These are phyloP conservation scores for Ascochyta pisi DNA, from an alignment of 2,329 filamentous ascomycete species.

Conservation along the genomic window DNA sequence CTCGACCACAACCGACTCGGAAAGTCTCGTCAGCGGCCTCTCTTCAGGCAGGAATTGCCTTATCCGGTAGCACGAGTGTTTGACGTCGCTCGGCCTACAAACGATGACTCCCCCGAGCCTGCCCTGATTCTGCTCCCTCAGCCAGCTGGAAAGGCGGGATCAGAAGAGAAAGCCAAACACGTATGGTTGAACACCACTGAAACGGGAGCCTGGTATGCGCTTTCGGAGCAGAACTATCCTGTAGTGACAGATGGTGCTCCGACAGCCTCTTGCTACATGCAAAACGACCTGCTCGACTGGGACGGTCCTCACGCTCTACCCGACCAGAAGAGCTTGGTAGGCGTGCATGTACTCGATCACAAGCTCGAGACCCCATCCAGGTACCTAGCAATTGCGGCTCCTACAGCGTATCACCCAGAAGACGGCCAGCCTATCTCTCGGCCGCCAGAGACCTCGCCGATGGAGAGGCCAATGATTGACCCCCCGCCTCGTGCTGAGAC, in stretches of 20 bases:
- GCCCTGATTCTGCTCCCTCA: slow-evolving; percentile 87
- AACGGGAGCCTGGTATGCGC: slow-evolving; percentile 89
- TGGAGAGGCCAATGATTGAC: slow-evolving; percentile 30
- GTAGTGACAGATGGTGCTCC: slow-evolving; percentile 76
- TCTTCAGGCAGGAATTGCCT: slow-evolving; percentile 66
- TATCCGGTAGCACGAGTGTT: slow-evolving; percentile 88
- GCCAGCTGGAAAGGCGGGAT: slow-evolving; percentile 68
- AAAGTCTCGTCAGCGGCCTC: slow-evolving; percentile 32
- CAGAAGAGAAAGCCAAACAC: slow-evolving; percentile 50
- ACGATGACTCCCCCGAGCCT: slow-evolving; percentile 70
- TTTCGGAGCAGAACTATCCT: slow-evolving; percentile 87
- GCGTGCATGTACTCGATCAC: slow-evolving; percentile 48
- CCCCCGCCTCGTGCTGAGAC: slow-evolving; percentile 24
- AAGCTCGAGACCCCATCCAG: slow-evolving; percentile 29
- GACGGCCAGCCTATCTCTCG: slow-evolving; percentile 30
- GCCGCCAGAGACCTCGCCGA: slow-evolving; percentile 30
- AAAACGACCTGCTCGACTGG: slow-evolving; percentile 35
- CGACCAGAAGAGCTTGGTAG: slow-evolving; percentile 47
- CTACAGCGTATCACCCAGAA: slow-evolving; percentile 30
- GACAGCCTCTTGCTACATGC: slow-evolving; percentile 63
- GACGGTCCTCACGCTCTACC: slow-evolving; percentile 38
- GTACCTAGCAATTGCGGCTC: slow-evolving; percentile 34
- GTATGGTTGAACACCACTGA: slow-evolving; percentile 88
- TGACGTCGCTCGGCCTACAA: slow-evolving; percentile 79
- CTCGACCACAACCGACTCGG: slow-evolving; percentile 70